These are phyloP conservation scores for Trichoderma breve DNA, from an alignment of 2,329 filamentous ascomycete genomes.

Conservation along the genomic window DNA sequence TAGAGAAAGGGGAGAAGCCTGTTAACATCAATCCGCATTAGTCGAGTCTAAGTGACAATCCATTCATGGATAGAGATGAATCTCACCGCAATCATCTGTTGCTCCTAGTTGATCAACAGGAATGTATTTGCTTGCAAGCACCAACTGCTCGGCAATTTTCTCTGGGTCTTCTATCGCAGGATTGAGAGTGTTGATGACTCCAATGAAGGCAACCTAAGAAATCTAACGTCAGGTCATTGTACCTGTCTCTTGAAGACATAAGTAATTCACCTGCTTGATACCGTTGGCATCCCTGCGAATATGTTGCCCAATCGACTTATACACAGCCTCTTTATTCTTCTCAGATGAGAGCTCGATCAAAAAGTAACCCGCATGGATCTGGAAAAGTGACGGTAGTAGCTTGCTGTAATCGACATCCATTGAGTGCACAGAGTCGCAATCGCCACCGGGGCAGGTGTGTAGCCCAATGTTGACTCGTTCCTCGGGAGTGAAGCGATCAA, in stretches of 20 bases:
- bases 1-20: slow-evolving; percentile 23
- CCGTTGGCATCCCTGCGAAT: slow-evolving; percentile 20
- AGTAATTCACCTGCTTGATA: slow-evolving; percentile 18
- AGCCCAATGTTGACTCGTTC: slow-evolving; percentile 20
- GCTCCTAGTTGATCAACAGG: slow-evolving; percentile 19
- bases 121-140: slow-evolving; percentile 19
- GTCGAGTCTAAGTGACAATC: not conserved
- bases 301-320: slow-evolving; percentile 15
- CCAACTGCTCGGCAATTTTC: slow-evolving; percentile 18
- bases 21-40: not conserved
- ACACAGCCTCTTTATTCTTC: slow-evolving; percentile 16
- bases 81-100: slow-evolving; percentile 21
- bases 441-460: slow-evolving; percentile 23
- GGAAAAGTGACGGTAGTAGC: slow-evolving; percentile 16
- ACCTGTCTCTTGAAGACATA: not conserved
- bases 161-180: slow-evolving; percentile 19
- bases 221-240: not conserved
- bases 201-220: slow-evolving; percentile 16
- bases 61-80: not conserved
- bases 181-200: slow-evolving; percentile 19
- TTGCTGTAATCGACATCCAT: slow-evolving; percentile 17
- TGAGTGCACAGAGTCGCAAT: slow-evolving; percentile 21
- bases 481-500: slow-evolving; percentile 17
- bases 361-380: slow-evolving; percentile 22
- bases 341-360: slow-evolving; percentile 21